A percentile compares a stretch with the other conserved stretches of the same genome.
Conservation (phyloP, 2,329 filamentous ascomycete species). For the Diaporthe ampelina region DNA sequence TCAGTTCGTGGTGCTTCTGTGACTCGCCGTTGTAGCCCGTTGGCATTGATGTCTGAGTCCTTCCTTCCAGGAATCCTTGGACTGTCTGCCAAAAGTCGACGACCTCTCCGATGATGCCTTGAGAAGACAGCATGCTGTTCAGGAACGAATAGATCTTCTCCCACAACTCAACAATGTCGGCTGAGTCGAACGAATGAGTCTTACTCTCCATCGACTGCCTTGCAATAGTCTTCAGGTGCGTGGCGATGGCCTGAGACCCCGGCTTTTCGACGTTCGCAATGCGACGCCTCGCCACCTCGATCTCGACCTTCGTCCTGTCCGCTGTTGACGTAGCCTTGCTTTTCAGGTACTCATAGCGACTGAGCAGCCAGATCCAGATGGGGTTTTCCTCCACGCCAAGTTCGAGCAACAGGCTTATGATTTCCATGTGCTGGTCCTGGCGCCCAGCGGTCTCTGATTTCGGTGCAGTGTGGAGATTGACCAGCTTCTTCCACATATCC, state of each 20-base stretch:
- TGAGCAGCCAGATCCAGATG: conserved; percentile 95
- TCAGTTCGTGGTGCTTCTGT: conserved; percentile 83
- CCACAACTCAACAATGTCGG: conserved; percentile 91
- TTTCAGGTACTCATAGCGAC: conserved; percentile 90
- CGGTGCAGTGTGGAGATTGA: conserved; percentile 73
- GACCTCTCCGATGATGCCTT: conserved; percentile 89
- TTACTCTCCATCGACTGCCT: conserved; percentile 75
- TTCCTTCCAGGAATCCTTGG: conserved; percentile 90
- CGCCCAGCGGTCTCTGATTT: conserved; percentile 64
- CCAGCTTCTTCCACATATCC: conserved; percentile 87
- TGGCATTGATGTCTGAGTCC: conserved; percentile 83
- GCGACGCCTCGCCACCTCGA: conserved; percentile 88
- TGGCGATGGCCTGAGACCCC: conserved; percentile 75
- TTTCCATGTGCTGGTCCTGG: conserved; percentile 89
- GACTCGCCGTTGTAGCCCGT: conserved; percentile 87
- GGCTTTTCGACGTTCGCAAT: conserved; percentile 83
- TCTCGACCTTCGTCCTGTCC: conserved; percentile 90
- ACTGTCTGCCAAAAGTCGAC: conserved; percentile 95
- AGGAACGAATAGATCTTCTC: conserved; percentile 86
- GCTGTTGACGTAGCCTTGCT: conserved; percentile 84
- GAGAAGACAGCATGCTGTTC: conserved; percentile 79
- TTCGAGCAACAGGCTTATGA: conserved; percentile 91
- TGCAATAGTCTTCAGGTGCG: conserved; percentile 81
- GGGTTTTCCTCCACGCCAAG: conserved; percentile 95
- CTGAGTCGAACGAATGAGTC: conserved; percentile 77